These are phyloP conservation scores for Cudoniella acicularis DNA, from an alignment of 495 filamentous ascomycete genomes.

Conservation along the genomic window DNA sequence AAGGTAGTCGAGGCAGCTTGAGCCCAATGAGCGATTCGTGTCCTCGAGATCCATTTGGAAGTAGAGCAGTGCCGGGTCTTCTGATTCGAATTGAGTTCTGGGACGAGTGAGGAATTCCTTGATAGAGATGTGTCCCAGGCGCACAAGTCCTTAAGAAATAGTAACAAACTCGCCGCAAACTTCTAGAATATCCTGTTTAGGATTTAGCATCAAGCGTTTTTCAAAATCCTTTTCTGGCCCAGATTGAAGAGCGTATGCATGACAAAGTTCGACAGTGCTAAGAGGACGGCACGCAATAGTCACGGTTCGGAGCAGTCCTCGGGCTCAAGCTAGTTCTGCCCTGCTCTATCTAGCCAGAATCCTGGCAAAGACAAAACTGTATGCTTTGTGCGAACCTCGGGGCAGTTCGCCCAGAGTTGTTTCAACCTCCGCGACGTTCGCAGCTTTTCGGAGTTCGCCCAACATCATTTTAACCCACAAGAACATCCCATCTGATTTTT, in stretches of 20 bases:
- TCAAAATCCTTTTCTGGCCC: not conserved
- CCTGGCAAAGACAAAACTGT: not conserved
- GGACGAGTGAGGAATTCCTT: conserved; percentile 20
- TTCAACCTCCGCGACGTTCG: not conserved
- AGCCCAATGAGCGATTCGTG: conserved; percentile 5
- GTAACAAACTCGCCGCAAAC: conserved; percentile 20
- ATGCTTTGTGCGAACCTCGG: not conserved
- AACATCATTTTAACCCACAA: conserved; percentile 14
- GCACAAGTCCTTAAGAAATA: conserved; percentile 11
- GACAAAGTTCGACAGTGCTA: not conserved
- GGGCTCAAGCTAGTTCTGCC: not conserved
- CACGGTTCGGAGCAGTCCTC: not conserved
- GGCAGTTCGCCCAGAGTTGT: not conserved
- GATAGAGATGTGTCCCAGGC: conserved; percentile 21
- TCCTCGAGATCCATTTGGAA: conserved; percentile 13
- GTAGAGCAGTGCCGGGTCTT: conserved; percentile 12
- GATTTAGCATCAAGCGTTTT: not conserved
- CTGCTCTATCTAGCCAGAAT: not conserved
- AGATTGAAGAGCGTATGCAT: conserved; percentile 1
- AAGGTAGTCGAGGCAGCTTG: conserved; percentile 17
- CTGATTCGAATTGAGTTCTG: conserved; percentile 8
- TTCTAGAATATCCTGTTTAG: conserved; percentile 14
- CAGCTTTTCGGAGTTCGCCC: conserved; percentile 4
- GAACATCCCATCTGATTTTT: conserved; percentile 16
- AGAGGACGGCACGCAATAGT: conserved; percentile 1